phyloP scores from a whole-genome alignment of 1,284 basidiomycete species.

The Naganishia sp. region DNA sequence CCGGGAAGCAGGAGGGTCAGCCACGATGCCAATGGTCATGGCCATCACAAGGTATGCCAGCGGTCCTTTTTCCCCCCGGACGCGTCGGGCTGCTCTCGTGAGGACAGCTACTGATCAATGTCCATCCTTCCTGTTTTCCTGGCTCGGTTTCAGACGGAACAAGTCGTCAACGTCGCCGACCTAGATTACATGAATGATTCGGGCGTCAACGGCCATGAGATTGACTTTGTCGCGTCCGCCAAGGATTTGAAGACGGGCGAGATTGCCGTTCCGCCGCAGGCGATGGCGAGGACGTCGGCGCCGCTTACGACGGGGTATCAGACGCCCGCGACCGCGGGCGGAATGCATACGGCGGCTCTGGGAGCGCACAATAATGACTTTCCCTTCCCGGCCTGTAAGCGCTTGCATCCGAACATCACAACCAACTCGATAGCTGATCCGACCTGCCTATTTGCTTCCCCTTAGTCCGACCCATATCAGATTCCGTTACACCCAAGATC shows the following conservation, averaged over 20 bases:
- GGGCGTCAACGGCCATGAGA: background rate
- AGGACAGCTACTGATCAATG: conserved; percentile 6
- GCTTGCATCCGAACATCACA: background rate
- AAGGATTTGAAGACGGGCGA: conserved; percentile 12
- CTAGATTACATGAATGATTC: conserved; percentile 22
- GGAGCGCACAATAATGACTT: conserved; percentile 22
- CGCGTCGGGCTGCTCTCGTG: background rate
- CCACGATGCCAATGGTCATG: conserved; percentile 8
- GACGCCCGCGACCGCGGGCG: conserved; percentile 23
- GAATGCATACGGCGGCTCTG: conserved; percentile 16
- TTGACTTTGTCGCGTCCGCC: background rate
- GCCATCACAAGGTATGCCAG: conserved; percentile 18
- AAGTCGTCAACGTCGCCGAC: conserved; percentile 23
- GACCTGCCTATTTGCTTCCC: background rate
- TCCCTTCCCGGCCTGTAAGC: conserved; percentile 34
- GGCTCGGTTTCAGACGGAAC: conserved; percentile 5
- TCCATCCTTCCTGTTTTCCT: background rate
- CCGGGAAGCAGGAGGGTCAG: conserved; percentile 18
- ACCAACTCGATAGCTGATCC: background rate
- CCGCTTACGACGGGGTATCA: background rate
- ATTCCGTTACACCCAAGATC: conserved; percentile 36
- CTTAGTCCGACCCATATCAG: conserved; percentile 48
- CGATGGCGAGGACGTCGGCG: background rate
- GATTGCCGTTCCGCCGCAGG: conserved; percentile 16
- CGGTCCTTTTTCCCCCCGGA: background rate